Evolutionary conservation across 306 rosid genomes (phyloP).

Genomic region (Malus orientalis): DNA sequence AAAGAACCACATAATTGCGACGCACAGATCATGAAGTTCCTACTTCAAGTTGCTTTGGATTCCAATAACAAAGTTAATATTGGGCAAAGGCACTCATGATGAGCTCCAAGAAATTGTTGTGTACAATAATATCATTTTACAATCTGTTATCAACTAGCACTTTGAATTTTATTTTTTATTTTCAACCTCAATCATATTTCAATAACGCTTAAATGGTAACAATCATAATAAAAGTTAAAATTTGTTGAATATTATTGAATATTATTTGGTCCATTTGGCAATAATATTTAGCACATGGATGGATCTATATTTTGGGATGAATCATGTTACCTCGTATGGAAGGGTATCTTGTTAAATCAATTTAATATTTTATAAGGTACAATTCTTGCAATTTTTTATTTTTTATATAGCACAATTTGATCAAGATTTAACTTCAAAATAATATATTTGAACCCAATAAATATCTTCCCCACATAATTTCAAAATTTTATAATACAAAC

Average conservation of each 20-base stretch:
- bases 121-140: neutral
- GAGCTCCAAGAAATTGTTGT: too few relatives aligned
- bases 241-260: neutral
- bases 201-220: neutral
- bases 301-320: neutral
- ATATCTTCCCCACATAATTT: too few relatives aligned
- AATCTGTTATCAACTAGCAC: neutral
- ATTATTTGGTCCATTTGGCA: conserved; percentile 4
- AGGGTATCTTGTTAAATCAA: neutral
- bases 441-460: too few relatives aligned
- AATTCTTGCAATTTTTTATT: neutral
- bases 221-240: neutral
- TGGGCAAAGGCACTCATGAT: too few relatives aligned
- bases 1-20: too few relatives aligned
- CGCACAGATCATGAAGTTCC: too few relatives aligned
- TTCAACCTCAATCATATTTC: neutral
- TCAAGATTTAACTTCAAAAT: too few relatives aligned
- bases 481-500: too few relatives aligned
- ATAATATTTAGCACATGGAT: neutral
- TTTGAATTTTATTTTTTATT: neutral
- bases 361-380: neutral
- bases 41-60: too few relatives aligned
- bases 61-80: too few relatives aligned
- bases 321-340: neutral
- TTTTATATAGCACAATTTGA: too few relatives aligned